Evolutionary conservation across 2,329 filamentous ascomycete genomes (phyloP), one percentile per base, ranked within the genome.

Genomic region (Cercospora berteroae): DNA sequence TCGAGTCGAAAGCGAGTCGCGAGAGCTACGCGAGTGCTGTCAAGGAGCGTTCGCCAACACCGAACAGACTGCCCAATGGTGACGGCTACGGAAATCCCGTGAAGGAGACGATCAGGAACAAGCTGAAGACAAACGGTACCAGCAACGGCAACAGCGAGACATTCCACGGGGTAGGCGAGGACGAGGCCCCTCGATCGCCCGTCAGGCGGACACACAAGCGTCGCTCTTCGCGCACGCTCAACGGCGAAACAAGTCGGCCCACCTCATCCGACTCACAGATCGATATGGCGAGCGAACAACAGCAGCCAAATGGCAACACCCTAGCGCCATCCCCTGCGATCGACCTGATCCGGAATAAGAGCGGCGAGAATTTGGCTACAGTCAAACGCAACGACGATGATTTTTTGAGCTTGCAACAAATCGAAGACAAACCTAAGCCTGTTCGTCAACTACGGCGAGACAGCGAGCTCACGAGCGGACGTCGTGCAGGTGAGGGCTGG

Each of bases 401-500:
- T 62, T 60, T 63, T 10, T 63, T 72, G n/a, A 66, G 69, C 27
- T 39, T 74, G 10, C 62, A 76, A 76, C 65, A 79, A 75, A 63
- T 67, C 2, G 80, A 82, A 66, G 74, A 80, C 63, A 74, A 74
- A 36, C 62, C 71, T 3, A 70, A 69, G 75, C 75, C 62, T 73
- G 55, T 66, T 10, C 64, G 48, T 13, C 66, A 61, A 36, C 9
- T 56, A 56, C 61, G 52, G 10, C 31, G 61, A 20, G 71, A 71
- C 63, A 74, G 71, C 65, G 79, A 83, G 70, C 81, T 87, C 64
- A 82, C 83, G 60, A 83, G 83, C 67, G 85, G 85, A 25, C 80
- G 83, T 52, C 77, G 80, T 72, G 85, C 84, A n/a, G 84, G 84
- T 39, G 83, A 82, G 56, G 83, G 84, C 29, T 87, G 85, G 85